Base-by-base conservation (phyloP, 1,139 yeast species). In the Kurtzmaniella quercitrusa region DNA sequence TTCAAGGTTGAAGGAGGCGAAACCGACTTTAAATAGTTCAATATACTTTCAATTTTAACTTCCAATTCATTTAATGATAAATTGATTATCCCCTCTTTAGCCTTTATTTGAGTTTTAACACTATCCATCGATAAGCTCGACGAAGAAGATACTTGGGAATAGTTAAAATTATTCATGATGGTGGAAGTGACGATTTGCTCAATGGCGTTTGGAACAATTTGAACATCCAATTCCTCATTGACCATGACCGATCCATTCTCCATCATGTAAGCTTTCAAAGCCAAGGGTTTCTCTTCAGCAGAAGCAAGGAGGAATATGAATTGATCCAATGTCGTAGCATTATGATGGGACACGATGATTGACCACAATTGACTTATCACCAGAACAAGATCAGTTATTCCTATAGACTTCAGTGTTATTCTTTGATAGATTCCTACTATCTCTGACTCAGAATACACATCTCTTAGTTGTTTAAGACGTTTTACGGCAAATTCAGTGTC, bases 361-460 rank as follows among this genome's bases (percentile, higher is more conserved):
- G 25, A 11, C 18, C 23, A 16, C 18, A 48, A 16, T 37, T 48
- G 50, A 3, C 41, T 34, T 4, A 46, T 23, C 6, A 53, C 41
- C 5, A 11, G 14, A 11, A 46, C 37, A 6, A 36, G 16, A 11
- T 60, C 46, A n/a, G 40, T 33, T 11, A 49, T 42, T 38, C 46
- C 43, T 18, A 47, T 47, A 3, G 37, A 45, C 8, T 38, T n/a
- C 10, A 34, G 40, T 9, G 46, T 19, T 7, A 43, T 41, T 2
- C 65, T 48, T 12, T 58, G 58, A 46, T 66, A 69, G 1, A 66
- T 37, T 0, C 75, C 75, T 7, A 68, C 48, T 4, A 67, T 49
- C 11, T 48, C 43, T 25, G 54, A 55, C 25, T 58, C 56, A 0
- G 73, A 71, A 11, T 54, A 46, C 0, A 67, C 63, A 0, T 62